phyloP scores from a whole-genome alignment of 2,329 filamentous ascomycete species.

The Pezicula carpinea region DNA sequence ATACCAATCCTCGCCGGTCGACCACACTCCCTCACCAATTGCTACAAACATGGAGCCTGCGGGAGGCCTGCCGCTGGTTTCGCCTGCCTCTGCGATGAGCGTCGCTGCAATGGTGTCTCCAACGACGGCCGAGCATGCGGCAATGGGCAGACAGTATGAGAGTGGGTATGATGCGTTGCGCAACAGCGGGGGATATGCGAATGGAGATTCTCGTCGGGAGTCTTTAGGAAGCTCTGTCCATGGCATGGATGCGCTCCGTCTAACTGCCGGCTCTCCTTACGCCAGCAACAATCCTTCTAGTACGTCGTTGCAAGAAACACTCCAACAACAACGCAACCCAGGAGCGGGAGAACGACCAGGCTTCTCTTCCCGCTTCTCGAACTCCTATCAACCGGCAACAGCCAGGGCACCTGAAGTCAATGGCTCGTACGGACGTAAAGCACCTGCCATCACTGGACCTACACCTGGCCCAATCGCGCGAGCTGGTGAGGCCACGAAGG shows the following conservation, averaged over 20 bases:
- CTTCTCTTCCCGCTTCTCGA: constrained; percentile 53
- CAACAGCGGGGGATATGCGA: constrained; percentile 10
- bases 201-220: constrained; percentile 57
- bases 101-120: constrained; percentile 63
- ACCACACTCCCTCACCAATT: constrained; percentile 61
- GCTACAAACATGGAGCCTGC: constrained; percentile 31
- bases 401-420: constrained; percentile 46
- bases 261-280: constrained; percentile 63
- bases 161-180: neutral
- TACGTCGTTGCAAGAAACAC: constrained; percentile 65
- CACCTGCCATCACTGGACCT: constrained; percentile 71
- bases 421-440: constrained; percentile 25
- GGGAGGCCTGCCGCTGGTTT: constrained; percentile 43
- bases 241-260: constrained; percentile 63
- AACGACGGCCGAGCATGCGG: constrained; percentile 36
- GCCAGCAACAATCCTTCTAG: constrained; percentile 74
- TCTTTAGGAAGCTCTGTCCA: constrained; percentile 77
- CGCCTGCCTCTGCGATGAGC: constrained; percentile 57
- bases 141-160: neutral
- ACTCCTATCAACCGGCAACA: constrained; percentile 54
- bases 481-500: constrained; percentile 75
- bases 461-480: constrained; percentile 60
- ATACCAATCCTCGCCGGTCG: constrained; percentile 45
- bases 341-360: constrained; percentile 33
- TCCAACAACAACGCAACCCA: constrained; percentile 63